phyloP scores from a whole-genome alignment of 768 basidiomycete genomes.

The Porphyrellus cyaneotinctus region DNA sequence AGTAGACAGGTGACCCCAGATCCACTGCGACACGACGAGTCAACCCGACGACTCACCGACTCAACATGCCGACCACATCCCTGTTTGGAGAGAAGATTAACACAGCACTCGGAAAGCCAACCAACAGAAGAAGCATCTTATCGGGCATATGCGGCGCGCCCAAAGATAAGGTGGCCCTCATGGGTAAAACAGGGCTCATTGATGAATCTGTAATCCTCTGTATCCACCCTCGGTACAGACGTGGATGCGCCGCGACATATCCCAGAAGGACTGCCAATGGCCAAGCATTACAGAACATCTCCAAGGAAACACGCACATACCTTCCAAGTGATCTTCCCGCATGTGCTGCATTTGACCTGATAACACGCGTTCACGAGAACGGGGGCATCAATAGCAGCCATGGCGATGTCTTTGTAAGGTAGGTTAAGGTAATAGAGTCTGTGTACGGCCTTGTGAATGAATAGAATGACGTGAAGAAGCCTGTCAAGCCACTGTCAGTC shows the following conservation, averaged over 20 bases:
- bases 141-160: slow-evolving; percentile 2
- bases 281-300: slow-evolving; percentile 16
- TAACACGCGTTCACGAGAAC: slow-evolving; percentile 52
- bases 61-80: slow-evolving; percentile 70
- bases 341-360: slow-evolving; percentile 53
- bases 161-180: slow-evolving; percentile 14
- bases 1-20: slow-evolving; percentile 15
- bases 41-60: slow-evolving; percentile 40
- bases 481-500: slow-evolving; percentile 8
- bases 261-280: slow-evolving; percentile 1
- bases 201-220: slow-evolving; percentile 10
- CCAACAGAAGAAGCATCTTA: background rate
- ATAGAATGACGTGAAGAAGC: slow-evolving; percentile 20
- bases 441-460: slow-evolving; percentile 11
- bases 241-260: slow-evolving; percentile 21
- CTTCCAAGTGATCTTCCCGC: slow-evolving; percentile 69
- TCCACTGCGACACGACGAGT: slow-evolving; percentile 9
- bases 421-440: slow-evolving; percentile 34
- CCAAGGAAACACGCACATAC: slow-evolving; percentile 41
- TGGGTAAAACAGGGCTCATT: slow-evolving; percentile 5
- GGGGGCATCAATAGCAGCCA: slow-evolving; percentile 21
- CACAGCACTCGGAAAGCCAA: slow-evolving; percentile 1
- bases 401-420: slow-evolving; percentile 22
- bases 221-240: slow-evolving; percentile 12
- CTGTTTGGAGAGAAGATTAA: slow-evolving; percentile 34